phyloP scores from a whole-genome alignment of 352 stramenopile species.

The Peronosclerospora sorghi region DNA sequence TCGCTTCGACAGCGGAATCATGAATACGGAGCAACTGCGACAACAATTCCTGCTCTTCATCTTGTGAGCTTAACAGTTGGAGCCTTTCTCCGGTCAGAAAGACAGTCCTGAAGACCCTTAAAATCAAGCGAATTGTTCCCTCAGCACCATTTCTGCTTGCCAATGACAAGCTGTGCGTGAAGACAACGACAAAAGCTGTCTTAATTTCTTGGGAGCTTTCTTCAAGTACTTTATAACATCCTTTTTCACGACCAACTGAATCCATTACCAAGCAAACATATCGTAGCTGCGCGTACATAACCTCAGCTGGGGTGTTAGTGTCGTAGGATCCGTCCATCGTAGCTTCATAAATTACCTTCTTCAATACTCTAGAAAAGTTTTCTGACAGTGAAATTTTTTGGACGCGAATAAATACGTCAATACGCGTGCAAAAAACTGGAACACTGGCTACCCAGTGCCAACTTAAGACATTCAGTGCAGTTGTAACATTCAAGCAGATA shows the following conservation, averaged over 20 bases:
- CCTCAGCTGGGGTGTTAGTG: conserved; percentile 4
- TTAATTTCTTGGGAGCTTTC: conserved; percentile 9
- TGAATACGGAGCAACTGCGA: conserved; percentile 16
- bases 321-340: not conserved
- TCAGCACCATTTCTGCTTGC: conserved; percentile 6
- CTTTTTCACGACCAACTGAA: conserved; percentile 9
- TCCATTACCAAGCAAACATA: conserved; percentile 31
- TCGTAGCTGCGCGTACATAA: conserved; percentile 24
- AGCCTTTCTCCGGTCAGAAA: conserved; percentile 8
- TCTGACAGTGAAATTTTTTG: conserved; percentile 12
- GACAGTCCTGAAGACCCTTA: conserved; percentile 13
- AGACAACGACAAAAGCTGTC: conserved; percentile 11
- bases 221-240: conserved; percentile 9
- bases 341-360: conserved; percentile 2
- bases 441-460: conserved; percentile 54
- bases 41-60: conserved; percentile 20
- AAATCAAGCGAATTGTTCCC: conserved; percentile 6
- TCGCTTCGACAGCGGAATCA: not conserved
- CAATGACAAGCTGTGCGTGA: conserved; percentile 7
- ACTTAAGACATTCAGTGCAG: conserved; percentile 21
- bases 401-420: conserved; percentile 14
- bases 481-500: not conserved
- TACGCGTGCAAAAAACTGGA: conserved; percentile 41
- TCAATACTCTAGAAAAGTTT: conserved; percentile 3
- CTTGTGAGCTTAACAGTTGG: conserved; percentile 7